Base-by-base conservation (phyloP, 495 filamentous ascomycete genomes). In the Aspergillus ellipticus region DNA sequence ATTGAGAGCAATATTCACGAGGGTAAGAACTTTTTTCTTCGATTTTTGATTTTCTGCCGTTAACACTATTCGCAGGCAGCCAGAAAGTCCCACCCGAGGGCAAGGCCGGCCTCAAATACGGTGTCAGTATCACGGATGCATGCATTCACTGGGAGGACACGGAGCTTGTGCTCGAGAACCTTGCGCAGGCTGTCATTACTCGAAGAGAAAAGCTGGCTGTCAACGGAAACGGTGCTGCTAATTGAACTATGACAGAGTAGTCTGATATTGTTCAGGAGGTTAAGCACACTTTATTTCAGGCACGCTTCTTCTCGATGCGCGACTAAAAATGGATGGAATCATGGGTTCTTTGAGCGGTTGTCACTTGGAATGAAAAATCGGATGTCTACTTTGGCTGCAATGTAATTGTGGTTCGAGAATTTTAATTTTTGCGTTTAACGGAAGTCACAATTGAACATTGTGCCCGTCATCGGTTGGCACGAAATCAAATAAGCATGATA, bases 1-100 rank as follows among this genome's bases (percentile, higher is more conserved):
- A 96, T 99, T 64, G 95, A 99, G 77, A 95, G 89, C 66, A 85
- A 97, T 68, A 95, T 99, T 72, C 85, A 92, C 67, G 94, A 96
- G 74, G 94, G 91, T 87, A 70, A 55, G 75, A 28, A 7, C 24
- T 28, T 53, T 21, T n/a, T 49, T 43, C 45, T 13, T 42, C 22
- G 3, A 1, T n/a, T 9, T 51, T 22, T n/a, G 35, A 42, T 39
- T 56, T 20, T 55, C 24, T 37, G 46, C 37, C 49, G 21, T 45
- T 60, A 42, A 60, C 51, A 47, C 4, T 7, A 15, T 49, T 53
- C 62, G 7, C 59, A 92, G 89, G 91, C 56, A 88, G 78, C 72
- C 94, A 99, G 72, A 97, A 97, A 70, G 90, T 97, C 15, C 89
- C 91, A 1, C 76, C 82, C 46, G 92, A 97, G 77, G 94, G 94